phyloP scores from a whole-genome alignment of 1,139 yeast species.

The Blastobotrys raffinosifermentans region DNA sequence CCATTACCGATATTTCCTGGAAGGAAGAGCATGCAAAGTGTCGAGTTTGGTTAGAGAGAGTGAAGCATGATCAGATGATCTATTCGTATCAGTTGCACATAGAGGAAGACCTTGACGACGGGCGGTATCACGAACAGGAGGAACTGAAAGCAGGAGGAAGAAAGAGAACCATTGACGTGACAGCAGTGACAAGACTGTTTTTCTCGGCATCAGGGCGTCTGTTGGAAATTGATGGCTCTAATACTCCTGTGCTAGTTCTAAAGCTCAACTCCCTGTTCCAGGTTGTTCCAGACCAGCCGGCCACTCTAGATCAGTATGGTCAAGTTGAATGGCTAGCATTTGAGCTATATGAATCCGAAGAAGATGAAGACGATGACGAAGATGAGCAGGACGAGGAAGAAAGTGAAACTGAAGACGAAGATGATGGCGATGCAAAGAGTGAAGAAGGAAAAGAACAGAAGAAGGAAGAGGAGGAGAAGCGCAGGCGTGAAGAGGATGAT shows the following conservation, averaged over 20 bases:
- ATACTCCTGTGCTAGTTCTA: constrained; percentile 63
- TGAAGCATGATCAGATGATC: constrained; percentile 14
- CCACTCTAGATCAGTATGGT: constrained; percentile 10
- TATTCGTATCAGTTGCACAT: constrained; percentile 46
- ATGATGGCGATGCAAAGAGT: constrained; percentile 15
- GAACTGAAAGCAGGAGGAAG: constrained; percentile 36
- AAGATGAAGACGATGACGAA: constrained; percentile 26
- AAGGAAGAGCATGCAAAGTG: constrained; percentile 67
- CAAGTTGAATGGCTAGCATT: constrained; percentile 48
- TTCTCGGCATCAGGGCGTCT: constrained; percentile 70
- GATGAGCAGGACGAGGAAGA: constrained; percentile 10
- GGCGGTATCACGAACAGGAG: constrained; percentile 62
- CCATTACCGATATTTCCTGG: constrained; percentile 51
- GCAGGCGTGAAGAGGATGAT: constrained; percentile 15
- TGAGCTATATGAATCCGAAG: constrained; percentile 39
- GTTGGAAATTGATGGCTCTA: constrained; percentile 57
- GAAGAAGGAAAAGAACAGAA: constrained; percentile 33
- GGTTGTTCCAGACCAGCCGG: too few species aligned
- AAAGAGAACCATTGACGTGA: constrained; percentile 36
- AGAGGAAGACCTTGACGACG: constrained; percentile 63
- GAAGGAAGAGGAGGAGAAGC: constrained; percentile 28
- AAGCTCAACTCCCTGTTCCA: too few species aligned
- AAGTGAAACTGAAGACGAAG: constrained; percentile 19
- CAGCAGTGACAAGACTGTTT: constrained; percentile 48
- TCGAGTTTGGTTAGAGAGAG: constrained; percentile 39